Evolutionary conservation across 2,329 filamentous ascomycete species (phyloP).

Genomic region (Fusarium sp.): DNA sequence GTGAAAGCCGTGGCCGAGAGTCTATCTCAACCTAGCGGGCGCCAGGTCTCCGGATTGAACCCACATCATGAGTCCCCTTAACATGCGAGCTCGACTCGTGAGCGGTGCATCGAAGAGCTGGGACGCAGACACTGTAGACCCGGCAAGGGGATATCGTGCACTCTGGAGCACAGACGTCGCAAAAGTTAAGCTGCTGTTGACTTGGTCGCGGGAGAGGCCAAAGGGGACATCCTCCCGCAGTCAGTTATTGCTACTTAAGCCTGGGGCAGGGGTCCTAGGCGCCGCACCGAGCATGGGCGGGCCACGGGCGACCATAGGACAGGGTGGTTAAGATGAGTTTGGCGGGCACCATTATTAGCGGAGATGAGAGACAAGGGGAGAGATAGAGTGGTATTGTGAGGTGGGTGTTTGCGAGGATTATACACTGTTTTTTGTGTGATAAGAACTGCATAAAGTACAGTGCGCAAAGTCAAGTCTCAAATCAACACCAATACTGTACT

Average conservation of each 20-base stretch:
- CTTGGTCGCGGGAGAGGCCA: no score
- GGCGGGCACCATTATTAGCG: slow-evolving; percentile 47
- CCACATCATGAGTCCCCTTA: neutral
- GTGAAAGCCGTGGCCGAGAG: slow-evolving; percentile 24
- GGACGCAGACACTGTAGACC: neutral
- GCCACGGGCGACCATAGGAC: slow-evolving; percentile 31
- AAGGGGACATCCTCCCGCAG: neutral
- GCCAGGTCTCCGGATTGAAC: neutral
- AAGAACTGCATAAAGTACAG: neutral
- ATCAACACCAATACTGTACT: slow-evolving; percentile 39
- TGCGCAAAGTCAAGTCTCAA: neutral
- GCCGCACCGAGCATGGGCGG: slow-evolving; percentile 41
- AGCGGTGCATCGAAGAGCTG: neutral
- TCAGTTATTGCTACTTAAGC: slow-evolving; percentile 16
- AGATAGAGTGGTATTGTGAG: slow-evolving; percentile 31
- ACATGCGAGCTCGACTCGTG: neutral
- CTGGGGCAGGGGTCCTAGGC: slow-evolving; percentile 38
- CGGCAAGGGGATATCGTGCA: neutral
- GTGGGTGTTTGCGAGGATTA: neutral
- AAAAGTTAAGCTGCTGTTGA: neutral
- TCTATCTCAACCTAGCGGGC: slow-evolving; percentile 26
- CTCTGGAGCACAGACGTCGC: neutral
- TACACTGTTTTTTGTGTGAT: slow-evolving; percentile 6
- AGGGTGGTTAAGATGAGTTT: slow-evolving; percentile 47
- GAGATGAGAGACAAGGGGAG: slow-evolving; percentile 44